Evolutionary conservation across 2,329 filamentous ascomycete species (phyloP), one percentile per base, ranked within the genome.

Genomic region (Massarina eburnea): DNA sequence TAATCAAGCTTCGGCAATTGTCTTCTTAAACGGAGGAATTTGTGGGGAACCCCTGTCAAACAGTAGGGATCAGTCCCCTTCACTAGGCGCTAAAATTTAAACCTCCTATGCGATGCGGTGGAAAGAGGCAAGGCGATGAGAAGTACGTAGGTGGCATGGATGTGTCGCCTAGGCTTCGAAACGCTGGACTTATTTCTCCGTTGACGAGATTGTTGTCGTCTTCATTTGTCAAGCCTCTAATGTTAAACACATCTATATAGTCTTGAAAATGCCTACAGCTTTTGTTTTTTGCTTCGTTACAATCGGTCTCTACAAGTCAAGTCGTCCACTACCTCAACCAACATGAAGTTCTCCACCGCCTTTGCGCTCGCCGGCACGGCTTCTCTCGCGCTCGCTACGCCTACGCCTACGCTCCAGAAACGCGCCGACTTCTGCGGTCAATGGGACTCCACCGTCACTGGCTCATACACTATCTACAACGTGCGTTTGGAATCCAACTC

Each of bases 401-500:
- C 66, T 6, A 55, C 57, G 5, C 38, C 40, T 15, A 58, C 55
- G 5, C 29, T 67, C 17, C 52, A 66, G 36, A 65, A 66, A 42
- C 60, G 64, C 30, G 61, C 64, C 26, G 64, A 66, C 49, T 64
- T 51, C 45, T 69, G 66, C 41, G 64, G 59, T 2, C 59, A 68
- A 40, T 68, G 62, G 61, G 66, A 62, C 44, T 58, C 43, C 26
- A 19, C 49, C 19, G 52, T 59, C 14, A 59, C 52, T 1, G 64
- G 64, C 8, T 10, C 51, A 6, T 69, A 67, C 52, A 68, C 64
- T n/a, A 47, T 64, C 37, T 69, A 69, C 57, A 66, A 69, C 48
- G 49, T 49, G 27, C 10, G 24, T 29, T 33, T 18, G 8, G 10
- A n/a, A 9, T 35, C 9, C 15, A 5, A 19, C 19, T 18, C 8